Conservation (phyloP, 1,284 basidiomycete genomes). For the Malassezia vespertilionis region DNA sequence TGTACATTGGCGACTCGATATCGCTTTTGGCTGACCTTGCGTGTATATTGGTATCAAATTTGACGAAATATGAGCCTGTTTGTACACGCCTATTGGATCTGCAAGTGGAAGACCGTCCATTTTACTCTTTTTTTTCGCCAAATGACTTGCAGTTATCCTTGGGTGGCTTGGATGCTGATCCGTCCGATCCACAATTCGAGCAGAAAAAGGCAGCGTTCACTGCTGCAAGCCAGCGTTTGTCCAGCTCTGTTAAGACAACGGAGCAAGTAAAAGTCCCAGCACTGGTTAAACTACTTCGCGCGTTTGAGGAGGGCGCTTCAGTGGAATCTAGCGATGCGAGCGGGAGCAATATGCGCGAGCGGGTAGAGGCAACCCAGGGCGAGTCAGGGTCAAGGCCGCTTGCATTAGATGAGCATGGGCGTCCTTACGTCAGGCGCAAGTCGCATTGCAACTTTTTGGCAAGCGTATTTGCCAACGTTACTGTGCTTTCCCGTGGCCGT, state of each 20-base stretch:
- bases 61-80: slow-evolving; percentile 66
- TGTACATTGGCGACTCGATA: slow-evolving; percentile 79
- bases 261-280: slow-evolving; percentile 30
- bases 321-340: slow-evolving; percentile 28
- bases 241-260: slow-evolving; percentile 22
- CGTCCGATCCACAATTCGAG: slow-evolving; percentile 33
- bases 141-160: slow-evolving; percentile 30
- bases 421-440: slow-evolving; percentile 36
- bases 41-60: slow-evolving; percentile 89
- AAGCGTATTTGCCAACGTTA: slow-evolving; percentile 46
- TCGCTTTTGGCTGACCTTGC: slow-evolving; percentile 85
- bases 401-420: slow-evolving; percentile 26
- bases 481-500: slow-evolving; percentile 35
- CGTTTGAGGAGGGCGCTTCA: slow-evolving; percentile 45
- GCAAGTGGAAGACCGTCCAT: slow-evolving; percentile 43
- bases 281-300: slow-evolving; percentile 36
- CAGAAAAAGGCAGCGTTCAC: slow-evolving; percentile 26
- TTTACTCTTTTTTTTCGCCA: slow-evolving; percentile 37
- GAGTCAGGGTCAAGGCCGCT: slow-evolving; percentile 14
- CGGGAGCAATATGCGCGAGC: slow-evolving; percentile 36
- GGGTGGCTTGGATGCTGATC: slow-evolving; percentile 39
- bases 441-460: slow-evolving; percentile 46
- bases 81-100: slow-evolving; percentile 61
- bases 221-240: slow-evolving; percentile 25
- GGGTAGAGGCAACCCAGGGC: slow-evolving; percentile 19